A percentile compares a stretch with the other conserved stretches of the same genome.
These are phyloP conservation scores for Pinus albicaulis DNA, from an alignment of 75 land plant species.

Conservation along the genomic window DNA sequence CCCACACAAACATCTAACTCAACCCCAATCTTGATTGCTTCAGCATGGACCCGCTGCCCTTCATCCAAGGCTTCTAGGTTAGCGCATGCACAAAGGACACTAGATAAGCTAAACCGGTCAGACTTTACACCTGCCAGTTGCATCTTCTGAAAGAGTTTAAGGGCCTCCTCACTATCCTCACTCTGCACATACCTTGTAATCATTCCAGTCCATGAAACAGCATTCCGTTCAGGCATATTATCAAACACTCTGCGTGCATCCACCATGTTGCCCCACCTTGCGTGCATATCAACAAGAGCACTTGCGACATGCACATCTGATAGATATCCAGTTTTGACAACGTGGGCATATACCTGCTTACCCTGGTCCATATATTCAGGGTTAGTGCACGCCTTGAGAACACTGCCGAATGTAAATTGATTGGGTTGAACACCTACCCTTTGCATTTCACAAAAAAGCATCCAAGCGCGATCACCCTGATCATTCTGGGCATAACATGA, in stretches of 20 bases:
- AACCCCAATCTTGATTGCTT: conserved; percentile 32
- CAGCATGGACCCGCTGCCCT: conserved; percentile 55
- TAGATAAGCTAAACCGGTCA: conserved; percentile 57
- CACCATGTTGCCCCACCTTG: conserved; percentile 47
- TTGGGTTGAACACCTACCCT: conserved; percentile 32
- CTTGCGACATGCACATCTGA: conserved; percentile 56
- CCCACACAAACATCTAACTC: conserved; percentile 48
- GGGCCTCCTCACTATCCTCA: conserved; percentile 43
- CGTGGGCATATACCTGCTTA: conserved; percentile 40
- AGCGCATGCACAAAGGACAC: conserved; percentile 70
- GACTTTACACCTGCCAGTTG: conserved; percentile 31
- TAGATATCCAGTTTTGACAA: conserved; percentile 16
- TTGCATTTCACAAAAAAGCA: conserved; percentile 35
- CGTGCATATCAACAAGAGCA: conserved; percentile 76
- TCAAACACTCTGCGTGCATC: conserved; percentile 54
- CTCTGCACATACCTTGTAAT: conserved; percentile 73
- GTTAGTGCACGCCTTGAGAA: conserved; percentile 56
- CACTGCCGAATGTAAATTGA: conserved; percentile 49
- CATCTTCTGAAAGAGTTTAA: conserved; percentile 50
- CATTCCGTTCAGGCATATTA: conserved; percentile 42
- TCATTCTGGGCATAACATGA: conserved; percentile 14
- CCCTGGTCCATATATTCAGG: conserved; percentile 37
- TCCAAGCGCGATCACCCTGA: background rate
- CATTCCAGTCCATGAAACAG: conserved; percentile 71
- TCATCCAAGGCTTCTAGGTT: conserved; percentile 32